Evolutionary conservation across 306 rosid genomes (phyloP).

Genomic region (Oemleria cerasiformis): DNA sequence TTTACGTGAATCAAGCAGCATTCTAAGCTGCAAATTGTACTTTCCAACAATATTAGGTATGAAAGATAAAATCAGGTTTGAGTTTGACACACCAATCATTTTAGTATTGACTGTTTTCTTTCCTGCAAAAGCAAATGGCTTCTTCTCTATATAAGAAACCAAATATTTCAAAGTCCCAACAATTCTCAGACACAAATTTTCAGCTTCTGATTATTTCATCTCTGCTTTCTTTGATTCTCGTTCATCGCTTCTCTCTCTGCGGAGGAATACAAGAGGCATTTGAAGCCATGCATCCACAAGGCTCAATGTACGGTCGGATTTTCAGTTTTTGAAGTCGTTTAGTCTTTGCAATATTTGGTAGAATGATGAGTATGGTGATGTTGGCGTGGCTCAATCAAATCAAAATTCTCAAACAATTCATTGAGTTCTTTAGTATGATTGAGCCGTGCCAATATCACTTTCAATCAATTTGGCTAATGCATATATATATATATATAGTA

Average conservation of each 20-base stretch:
- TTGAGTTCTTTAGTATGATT: slow-evolving; percentile 41
- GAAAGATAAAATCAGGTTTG: neutral
- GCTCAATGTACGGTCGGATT: too few species aligned
- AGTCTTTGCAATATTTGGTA: neutral
- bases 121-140: neutral
- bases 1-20: too few species aligned
- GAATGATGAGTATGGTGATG: slow-evolving; percentile 22
- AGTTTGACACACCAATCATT: neutral
- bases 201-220: neutral
- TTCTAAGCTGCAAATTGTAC: too few species aligned
- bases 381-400: slow-evolving; percentile 54
- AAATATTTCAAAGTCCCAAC: too few species aligned
- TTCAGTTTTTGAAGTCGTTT: too few species aligned
- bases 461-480: neutral
- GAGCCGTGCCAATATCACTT: slow-evolving; percentile 41
- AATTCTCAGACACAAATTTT: neutral
- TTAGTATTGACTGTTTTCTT: neutral
- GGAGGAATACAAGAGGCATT: neutral
- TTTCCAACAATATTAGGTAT: neutral
- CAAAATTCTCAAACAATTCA: slow-evolving; percentile 25
- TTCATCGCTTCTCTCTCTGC: neutral
- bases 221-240: neutral
- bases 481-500: too few species aligned
- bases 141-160: neutral
- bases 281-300: neutral